A percentile compares a stretch with the other conserved stretches of the same genome.
phyloP scores from a whole-genome alignment of 176 grass and related monocot species.

The Cenchrus purpureus region DNA sequence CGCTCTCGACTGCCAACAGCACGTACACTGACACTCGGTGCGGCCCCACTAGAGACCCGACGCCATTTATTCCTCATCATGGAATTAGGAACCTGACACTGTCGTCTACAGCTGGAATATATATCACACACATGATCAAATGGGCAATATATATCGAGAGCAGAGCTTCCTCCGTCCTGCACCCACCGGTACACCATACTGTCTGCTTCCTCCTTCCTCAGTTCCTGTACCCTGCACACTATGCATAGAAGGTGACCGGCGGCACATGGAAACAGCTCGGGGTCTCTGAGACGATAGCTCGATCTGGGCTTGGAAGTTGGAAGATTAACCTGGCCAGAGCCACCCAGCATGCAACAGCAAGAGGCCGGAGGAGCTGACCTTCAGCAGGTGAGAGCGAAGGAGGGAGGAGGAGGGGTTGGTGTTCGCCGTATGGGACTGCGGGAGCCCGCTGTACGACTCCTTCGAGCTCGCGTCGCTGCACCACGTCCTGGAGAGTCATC shows the following conservation, averaged over 20 bases:
- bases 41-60: not conserved
- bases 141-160: not conserved
- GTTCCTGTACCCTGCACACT: not conserved
- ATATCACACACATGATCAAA: not conserved
- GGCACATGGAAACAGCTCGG: not conserved
- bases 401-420: not conserved
- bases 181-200: not conserved
- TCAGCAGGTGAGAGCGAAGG: not conserved
- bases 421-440: conserved; percentile 60
- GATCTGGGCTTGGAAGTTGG: not conserved
- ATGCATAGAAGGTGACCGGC: not conserved
- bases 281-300: not conserved
- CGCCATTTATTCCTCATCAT: not conserved
- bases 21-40: not conserved
- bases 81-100: conserved; percentile 32
- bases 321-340: not conserved
- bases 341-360: conserved; percentile 1
- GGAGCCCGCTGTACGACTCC: conserved; percentile 73
- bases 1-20: not conserved
- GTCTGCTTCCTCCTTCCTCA: not conserved
- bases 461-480: conserved; percentile 64
- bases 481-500: conserved; percentile 54
- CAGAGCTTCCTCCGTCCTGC: not conserved
- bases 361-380: not conserved
- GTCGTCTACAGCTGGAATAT: not conserved